Conservation (phyloP, 164 flowering plant species). For the Echeveria elegans region DNA sequence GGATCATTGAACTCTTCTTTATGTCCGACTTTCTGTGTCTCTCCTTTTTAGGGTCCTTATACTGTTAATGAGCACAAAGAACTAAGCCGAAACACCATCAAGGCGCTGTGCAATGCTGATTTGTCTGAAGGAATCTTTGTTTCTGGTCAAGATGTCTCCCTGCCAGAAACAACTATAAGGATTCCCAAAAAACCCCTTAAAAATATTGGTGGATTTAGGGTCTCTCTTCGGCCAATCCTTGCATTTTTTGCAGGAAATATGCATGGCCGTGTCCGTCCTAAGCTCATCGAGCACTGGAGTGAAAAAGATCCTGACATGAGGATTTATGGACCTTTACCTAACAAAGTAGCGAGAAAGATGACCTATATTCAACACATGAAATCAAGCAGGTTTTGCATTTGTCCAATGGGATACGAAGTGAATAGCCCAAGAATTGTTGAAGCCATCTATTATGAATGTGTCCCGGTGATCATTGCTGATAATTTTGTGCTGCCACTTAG, state of each 20-base stretch:
- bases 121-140: slow-evolving; percentile 43
- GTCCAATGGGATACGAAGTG: slow-evolving; percentile 73
- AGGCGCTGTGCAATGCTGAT: slow-evolving; percentile 69
- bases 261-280: slow-evolving; percentile 66
- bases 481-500: slow-evolving; percentile 47
- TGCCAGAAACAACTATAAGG: slow-evolving; percentile 58
- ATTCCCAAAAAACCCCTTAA: slow-evolving; percentile 36
- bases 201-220: slow-evolving; percentile 46
- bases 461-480: slow-evolving; percentile 69
- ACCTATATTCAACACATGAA: slow-evolving; percentile 59
- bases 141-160: slow-evolving; percentile 51
- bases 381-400: slow-evolving; percentile 58
- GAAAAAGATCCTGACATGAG: slow-evolving; percentile 55
- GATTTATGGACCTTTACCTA: slow-evolving; percentile 47
- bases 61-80: slow-evolving; percentile 48
- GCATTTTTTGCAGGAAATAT: slow-evolving; percentile 62
- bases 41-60: slow-evolving; percentile 49
- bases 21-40: slow-evolving; percentile 6
- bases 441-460: slow-evolving; percentile 66
- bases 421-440: slow-evolving; percentile 75
- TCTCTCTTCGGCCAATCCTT: slow-evolving; percentile 55
- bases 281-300: slow-evolving; percentile 42
- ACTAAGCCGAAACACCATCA: slow-evolving; percentile 41
- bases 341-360: slow-evolving; percentile 34
- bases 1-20: neutral